phyloP scores from a whole-genome alignment of 2,329 filamentous ascomycete species.

The Elsinoe perseae region DNA sequence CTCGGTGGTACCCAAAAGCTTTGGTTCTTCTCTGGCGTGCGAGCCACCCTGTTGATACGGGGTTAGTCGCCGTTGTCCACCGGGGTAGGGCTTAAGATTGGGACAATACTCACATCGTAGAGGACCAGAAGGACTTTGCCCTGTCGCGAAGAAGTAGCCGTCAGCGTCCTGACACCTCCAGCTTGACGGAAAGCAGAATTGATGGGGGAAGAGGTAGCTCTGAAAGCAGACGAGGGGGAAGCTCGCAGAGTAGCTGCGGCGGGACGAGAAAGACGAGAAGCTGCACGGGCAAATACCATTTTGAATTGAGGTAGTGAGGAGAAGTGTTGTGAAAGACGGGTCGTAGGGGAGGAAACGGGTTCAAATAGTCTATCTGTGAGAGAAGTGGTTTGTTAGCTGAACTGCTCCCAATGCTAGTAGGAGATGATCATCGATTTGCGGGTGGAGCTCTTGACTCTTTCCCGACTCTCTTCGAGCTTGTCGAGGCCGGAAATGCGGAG shows the following conservation, averaged over 20 bases:
- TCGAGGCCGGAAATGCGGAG: conserved; percentile 13
- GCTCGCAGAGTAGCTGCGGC: conserved; percentile 45
- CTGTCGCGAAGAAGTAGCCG: conserved; percentile 61
- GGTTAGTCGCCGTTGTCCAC: conserved; percentile 5
- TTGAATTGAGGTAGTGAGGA: conserved; percentile 28
- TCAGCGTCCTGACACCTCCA: conserved; percentile 54
- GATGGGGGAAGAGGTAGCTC: conserved; percentile 34
- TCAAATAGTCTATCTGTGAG: neutral
- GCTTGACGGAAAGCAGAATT: conserved; percentile 33
- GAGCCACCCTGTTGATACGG: conserved; percentile 55
- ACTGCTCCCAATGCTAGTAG: neutral
- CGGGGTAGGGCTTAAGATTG: conserved; percentile 6
- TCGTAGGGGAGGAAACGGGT: neutral
- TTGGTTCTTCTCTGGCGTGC: conserved; percentile 82
- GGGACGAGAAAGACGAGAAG: conserved; percentile 51
- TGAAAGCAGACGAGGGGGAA: conserved; percentile 32
- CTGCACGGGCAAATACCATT: conserved; percentile 56
- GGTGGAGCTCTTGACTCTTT: conserved; percentile 13
- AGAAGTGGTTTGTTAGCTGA: neutral
- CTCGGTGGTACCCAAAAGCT: conserved; percentile 88
- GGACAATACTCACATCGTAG: conserved; percentile 65
- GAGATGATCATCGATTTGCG: conserved; percentile 1
- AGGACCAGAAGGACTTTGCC: conserved; percentile 92
- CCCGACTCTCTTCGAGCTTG: too few species aligned
- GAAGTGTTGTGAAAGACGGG: neutral